phyloP scores from a whole-genome alignment of 2,329 filamentous ascomycete genomes.

The Nannizziopsis arthrosporioides region DNA sequence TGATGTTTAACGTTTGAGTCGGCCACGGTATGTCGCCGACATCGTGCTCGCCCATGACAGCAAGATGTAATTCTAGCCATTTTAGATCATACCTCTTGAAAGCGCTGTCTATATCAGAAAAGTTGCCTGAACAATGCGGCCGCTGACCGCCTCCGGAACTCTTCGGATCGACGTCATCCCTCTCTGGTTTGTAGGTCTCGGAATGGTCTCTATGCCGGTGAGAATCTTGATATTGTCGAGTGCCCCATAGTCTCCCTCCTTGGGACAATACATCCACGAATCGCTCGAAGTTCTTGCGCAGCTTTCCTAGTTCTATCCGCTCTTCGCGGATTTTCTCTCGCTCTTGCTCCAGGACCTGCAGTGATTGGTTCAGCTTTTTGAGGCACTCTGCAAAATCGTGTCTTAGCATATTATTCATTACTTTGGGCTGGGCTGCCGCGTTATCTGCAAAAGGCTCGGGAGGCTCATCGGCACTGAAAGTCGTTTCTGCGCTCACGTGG shows the following conservation, averaged over 20 bases:
- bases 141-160: background rate
- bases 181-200: background rate
- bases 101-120: background rate
- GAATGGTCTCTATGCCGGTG: background rate
- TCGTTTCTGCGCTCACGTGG: background rate
- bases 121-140: background rate
- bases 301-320: constrained; percentile 8
- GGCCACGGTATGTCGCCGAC: constrained; percentile 9
- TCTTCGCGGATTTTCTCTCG: constrained; percentile 9
- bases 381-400: background rate
- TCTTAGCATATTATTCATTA: background rate
- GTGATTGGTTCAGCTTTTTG: constrained; percentile 4
- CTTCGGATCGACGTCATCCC: background rate
- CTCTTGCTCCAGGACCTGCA: constrained; percentile 11
- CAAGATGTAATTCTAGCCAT: background rate
- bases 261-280: background rate
- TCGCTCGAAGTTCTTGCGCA: constrained; percentile 2
- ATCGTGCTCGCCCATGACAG: background rate
- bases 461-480: background rate
- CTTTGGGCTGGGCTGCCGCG: background rate
- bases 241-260: background rate
- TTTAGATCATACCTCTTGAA: background rate
- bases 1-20: constrained; percentile 2
- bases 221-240: background rate
- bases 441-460: background rate